Base-by-base conservation (phyloP, 495 filamentous ascomycete genomes). In the Penicillium angulare region DNA sequence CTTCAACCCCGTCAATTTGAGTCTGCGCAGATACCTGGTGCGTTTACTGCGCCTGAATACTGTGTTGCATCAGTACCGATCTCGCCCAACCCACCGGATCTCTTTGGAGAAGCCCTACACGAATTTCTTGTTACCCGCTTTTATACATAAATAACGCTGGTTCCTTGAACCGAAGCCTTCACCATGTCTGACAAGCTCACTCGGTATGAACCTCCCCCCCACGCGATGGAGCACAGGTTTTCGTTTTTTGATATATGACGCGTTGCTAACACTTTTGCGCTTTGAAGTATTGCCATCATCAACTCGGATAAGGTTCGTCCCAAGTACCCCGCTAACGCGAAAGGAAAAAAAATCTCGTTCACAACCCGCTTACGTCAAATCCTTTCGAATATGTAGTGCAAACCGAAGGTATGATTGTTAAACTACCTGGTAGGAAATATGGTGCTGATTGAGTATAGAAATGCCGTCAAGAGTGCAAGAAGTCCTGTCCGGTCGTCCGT, bases 401-500 rank as follows among this genome's bases (percentile, higher is more conserved):
- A 96, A 68, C 92, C 92, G n/a, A 97, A 97, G 85, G 90, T 90
- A 78, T 52, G 63, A 13, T 17, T 10, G 47, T 17, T 13, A 26
- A 3, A 21, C 38, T 32, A 16, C 29, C 8, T 9, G 5, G 8
- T 3, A 13, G 1, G 3, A 12, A 15, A 27, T 15, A 1, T 23
- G 6, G 15, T 21, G 17, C 48, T 50, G 32, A 18, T 43, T 23
- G 35, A 31, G 21, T 9, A 10, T 3, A 89, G 86, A 92, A 95
- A 89, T 95, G 89, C 73, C 81, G 91, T 57, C 93, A 98, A 78
- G 93, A 98, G 75, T 98, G 95, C 83, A 97, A 97, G 74, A 96
- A 96, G 71, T 90, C 90, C 6, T 98, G 93, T 68, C 93, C 95
- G n/a, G 90, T 98, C 36, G 93, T 98, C 49, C 86, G 93, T 33